Percentiles rank a stretch among this genome's conserved stretches.
phyloP scores from a whole-genome alignment of 176 grass and related monocot genomes.

The Coix lacrymajobi region DNA sequence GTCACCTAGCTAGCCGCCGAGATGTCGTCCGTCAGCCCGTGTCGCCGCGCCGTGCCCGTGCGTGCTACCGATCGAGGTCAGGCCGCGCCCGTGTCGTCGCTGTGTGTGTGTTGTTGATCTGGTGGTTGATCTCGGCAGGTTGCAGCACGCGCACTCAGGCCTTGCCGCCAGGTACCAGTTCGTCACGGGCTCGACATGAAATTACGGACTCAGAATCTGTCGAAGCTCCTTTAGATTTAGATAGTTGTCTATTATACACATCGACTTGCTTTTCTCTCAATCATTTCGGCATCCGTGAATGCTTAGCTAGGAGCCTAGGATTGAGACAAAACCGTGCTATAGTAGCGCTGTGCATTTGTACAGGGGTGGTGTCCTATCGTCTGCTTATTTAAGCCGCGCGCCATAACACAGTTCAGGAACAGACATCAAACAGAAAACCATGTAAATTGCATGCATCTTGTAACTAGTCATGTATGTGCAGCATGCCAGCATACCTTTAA shows the following conservation, averaged over 20 bases:
- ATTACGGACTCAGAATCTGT: constrained; percentile 30
- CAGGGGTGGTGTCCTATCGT: background rate
- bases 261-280: background rate
- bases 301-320: background rate
- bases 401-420: background rate
- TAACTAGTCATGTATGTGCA: background rate
- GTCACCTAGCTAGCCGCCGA: background rate
- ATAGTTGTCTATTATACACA: background rate
- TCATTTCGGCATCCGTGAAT: background rate
- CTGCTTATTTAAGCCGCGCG: background rate
- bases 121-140: background rate
- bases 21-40: background rate
- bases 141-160: background rate
- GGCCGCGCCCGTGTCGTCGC: background rate
- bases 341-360: constrained; percentile 18
- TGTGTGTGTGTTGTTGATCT: background rate
- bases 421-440: background rate
- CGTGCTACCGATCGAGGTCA: background rate
- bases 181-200: constrained; percentile 33
- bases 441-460: background rate
- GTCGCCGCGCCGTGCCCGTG: background rate
- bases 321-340: background rate
- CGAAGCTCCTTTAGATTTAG: constrained; percentile 21
- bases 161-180: background rate
- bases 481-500: background rate